Base-by-base conservation (phyloP, 2,329 filamentous ascomycete species). In the Pezicula neosporulosa region DNA sequence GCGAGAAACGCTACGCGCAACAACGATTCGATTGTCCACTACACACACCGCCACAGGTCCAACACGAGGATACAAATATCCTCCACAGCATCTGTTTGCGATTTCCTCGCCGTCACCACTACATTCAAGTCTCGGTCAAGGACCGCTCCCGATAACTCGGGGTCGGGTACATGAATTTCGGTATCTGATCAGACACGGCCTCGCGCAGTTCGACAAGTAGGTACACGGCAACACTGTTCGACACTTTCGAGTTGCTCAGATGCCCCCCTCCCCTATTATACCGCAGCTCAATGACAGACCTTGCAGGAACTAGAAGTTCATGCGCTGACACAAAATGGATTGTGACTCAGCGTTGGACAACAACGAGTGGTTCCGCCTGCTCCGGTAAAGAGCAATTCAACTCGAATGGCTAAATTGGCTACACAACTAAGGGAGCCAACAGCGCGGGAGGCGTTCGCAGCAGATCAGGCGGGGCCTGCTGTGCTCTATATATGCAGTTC, bases 301-400 rank as follows among this genome's bases (percentile, higher is more conserved):
- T 46, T 19, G 15, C 50, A 52, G 44, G 3, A 53, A 52, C 47
- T 44, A 56, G 30, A 53, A 42, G 33, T 41, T 39, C 44, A 51
- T 52, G 45, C 44, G 47, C 49, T 53, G 54, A 53, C 47, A 42
- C 47, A 45, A 44, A 48, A 24, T 41, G 27, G 15, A 53, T 53
- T 50, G 52, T 61, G 56, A 60, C 56, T 55, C 55, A 56, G 52
- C 24, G 54, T 60, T 46, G 47, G 55, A 56, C 54, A 56, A 42
- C 48, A 50, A 57, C 45, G 48, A 49, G 18, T 57, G 56, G 54
- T 44, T 52, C 54, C 28, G 49, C 50, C 36, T 38, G 35, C 39
- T 35, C 41, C 18, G 30, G 41, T 21, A 15, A 43, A 33, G 35
- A 36, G 44, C 44, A 47, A 59, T 56, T 53, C 49, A 56, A 51